Evolutionary conservation across 1,284 basidiomycete species (phyloP), one percentile per base, ranked within the genome.

Genomic region (Rhodotorula mucilaginosa): DNA sequence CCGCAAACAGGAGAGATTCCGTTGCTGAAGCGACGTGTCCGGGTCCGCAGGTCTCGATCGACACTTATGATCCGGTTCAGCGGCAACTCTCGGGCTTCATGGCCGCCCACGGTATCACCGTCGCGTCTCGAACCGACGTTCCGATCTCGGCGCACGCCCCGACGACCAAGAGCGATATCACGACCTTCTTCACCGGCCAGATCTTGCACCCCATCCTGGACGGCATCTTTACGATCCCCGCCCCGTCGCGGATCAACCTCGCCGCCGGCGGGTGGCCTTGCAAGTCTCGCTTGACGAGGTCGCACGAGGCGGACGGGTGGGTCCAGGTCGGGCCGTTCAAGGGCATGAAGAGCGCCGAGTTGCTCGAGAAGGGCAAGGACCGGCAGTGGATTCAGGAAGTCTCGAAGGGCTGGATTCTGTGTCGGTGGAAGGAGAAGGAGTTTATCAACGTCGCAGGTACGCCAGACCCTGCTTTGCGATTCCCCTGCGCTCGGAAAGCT

Each of bases 381-480:
- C 47, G 46, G 21, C 15, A 47, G 26, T 76, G 75, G 75, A 21
- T 72, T 19, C 57, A 68, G 56, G 59, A 71, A 44, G 46, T 15
- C 48, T 65, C 70, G 44, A 44, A 34, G 15, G 75, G 75, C 18
- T 74, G 73, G 73, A 54, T 76, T 2, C 23, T 76, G 29, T 74
- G 67, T 66, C 62, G 73, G 52, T 74, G 71, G 73, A 74, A 76
- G 64, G 75, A 76, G 57, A 49, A 48, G 26, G 73, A 68, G 23
- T 71, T 70, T n/a, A 61, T 74, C 61, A 73, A 70, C 48, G 68
- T 74, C 18, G 66, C 59, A 7, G 65, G 71, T 74, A 54, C 39
- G 64, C 46, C n/a, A 2, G n/a, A 6, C 6, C 5, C 21, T n/a
- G 8, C 12, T 34, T 61, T n/a, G 2, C 19, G 26, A 7, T 5